Evolutionary conservation across 164 flowering plant genomes (phyloP), one percentile per base, ranked within the genome.

Genomic region (Platanus orientalis): DNA sequence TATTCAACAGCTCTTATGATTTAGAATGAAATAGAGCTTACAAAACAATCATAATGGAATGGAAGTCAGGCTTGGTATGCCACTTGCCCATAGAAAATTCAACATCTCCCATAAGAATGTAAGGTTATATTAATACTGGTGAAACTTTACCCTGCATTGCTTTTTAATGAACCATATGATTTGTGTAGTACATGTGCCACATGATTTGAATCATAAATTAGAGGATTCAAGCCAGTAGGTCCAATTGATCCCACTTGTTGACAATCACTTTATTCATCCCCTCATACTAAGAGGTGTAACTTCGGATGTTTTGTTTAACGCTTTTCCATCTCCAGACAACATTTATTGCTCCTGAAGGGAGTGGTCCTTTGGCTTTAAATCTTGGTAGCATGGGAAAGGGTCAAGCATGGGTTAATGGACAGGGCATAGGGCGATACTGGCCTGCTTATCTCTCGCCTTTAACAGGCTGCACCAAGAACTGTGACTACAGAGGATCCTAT

Each of bases 341-440:
- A 36, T 76, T 83, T 52, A 24, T 57, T 55, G 84, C 81, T 40
- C 87, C 91, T 23, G 68, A 70, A 50, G 91, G 88, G 13, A 71
- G 63, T 7, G 81, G 74, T 19, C 88, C 91, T 6, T 45, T 86
- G 55, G 74, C 83, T 19, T 58, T 86, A 58, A 64, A 84, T 57
- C 80, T 86, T 25, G n/a, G n/a, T n/a, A n/a, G n/a, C n/a, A n/a
- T n/a, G n/a, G n/a, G n/a, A n/a, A n/a, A n/a, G n/a, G n/a, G 53
- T 62, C 80, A 84, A 66, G 89, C 80, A 65, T 86, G 89, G 92
- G 73, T 86, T n/a, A 86, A 84, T 62, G 89, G 92, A 36, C 77
- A 77, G 42, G 67, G 86, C 71, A 80, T 84, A 30, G 92, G 92
- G 27, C 71, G 92, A 21, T 83, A 86, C 50, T 86, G 89, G 92